These are phyloP conservation scores for Allium fistulosum DNA, from an alignment of 106 monocot species.

Conservation along the genomic window DNA sequence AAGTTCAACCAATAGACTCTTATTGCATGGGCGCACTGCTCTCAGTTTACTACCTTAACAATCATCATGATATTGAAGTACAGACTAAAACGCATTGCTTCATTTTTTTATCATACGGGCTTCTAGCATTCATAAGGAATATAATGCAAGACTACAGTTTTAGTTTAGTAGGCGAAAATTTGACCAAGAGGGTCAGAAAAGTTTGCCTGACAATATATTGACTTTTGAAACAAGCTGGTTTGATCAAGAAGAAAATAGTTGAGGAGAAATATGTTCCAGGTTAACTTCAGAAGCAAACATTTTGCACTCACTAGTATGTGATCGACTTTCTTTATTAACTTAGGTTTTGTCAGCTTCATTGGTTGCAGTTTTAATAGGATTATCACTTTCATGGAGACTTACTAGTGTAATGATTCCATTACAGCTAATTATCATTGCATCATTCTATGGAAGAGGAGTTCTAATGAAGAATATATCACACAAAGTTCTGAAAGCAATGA, in stretches of 20 bases:
- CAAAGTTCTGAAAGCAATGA: background rate
- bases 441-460: slow-evolving; percentile 5
- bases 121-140: slow-evolving; percentile 1
- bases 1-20: slow-evolving; percentile 1
- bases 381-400: slow-evolving; percentile 5
- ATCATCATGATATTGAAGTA: slow-evolving; percentile 8
- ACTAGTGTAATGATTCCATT: slow-evolving; percentile 4
- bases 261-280: background rate
- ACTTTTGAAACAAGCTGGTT: slow-evolving; percentile 1
- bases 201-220: background rate
- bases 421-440: slow-evolving; percentile 4
- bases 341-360: background rate
- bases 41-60: background rate
- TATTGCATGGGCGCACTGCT: slow-evolving; percentile 5
- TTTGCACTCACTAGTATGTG: slow-evolving; percentile 1
- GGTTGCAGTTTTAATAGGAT: background rate
- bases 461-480: background rate
- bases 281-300: background rate
- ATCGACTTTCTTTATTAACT: slow-evolving; percentile 2
- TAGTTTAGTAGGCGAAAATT: background rate
- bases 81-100: background rate
- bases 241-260: slow-evolving; percentile 5
- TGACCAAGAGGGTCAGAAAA: slow-evolving; percentile 3
- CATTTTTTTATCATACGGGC: background rate
- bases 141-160: slow-evolving; percentile 5